Percentiles rank a stretch among this genome's conserved stretches.
Evolutionary conservation across 495 filamentous ascomycete species (phyloP).

Genomic region (Aspergillus olivimuriae): DNA sequence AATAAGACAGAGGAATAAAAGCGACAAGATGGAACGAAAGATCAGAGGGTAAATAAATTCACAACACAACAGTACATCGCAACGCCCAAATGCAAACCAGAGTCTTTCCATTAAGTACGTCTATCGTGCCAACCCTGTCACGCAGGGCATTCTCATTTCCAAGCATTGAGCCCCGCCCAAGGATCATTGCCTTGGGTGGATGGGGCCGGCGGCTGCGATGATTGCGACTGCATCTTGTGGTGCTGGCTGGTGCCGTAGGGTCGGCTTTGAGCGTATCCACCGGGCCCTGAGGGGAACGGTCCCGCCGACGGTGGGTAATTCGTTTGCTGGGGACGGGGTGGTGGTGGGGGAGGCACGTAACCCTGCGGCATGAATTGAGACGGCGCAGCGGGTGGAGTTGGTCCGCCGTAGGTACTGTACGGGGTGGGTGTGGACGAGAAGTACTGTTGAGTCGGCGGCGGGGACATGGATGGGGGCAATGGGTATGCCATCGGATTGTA

Average conservation of each 20-base stretch:
- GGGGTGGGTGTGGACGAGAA: conserved; percentile 36
- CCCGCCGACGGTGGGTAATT: conserved; percentile 55
- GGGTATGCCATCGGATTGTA: conserved; percentile 53
- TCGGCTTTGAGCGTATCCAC: conserved; percentile 49
- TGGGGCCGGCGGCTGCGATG: conserved; percentile 40
- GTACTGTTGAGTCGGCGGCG: conserved; percentile 38
- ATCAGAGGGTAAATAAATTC: not conserved
- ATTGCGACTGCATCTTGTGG: conserved; percentile 36
- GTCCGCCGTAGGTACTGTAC: conserved; percentile 27
- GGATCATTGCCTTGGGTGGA: conserved; percentile 57
- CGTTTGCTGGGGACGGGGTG: conserved; percentile 72
- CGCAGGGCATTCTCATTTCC: conserved; percentile 52
- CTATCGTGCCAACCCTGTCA: conserved; percentile 7
- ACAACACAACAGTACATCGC: not conserved
- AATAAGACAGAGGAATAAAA: not conserved
- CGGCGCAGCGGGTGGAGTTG: conserved; percentile 30
- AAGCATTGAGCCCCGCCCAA: conserved; percentile 81
- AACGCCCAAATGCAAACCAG: conserved; percentile 15
- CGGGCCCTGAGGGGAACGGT: conserved; percentile 51
- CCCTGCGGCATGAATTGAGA: conserved; percentile 60
- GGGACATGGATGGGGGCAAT: conserved; percentile 40
- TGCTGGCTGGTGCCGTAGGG: conserved; percentile 31
- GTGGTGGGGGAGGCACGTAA: conserved; percentile 88
- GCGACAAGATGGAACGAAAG: not conserved
- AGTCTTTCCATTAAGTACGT: conserved; percentile 5